These are phyloP conservation scores for Triangularia setosa DNA, from an alignment of 2,329 filamentous ascomycete species.

Conservation along the genomic window DNA sequence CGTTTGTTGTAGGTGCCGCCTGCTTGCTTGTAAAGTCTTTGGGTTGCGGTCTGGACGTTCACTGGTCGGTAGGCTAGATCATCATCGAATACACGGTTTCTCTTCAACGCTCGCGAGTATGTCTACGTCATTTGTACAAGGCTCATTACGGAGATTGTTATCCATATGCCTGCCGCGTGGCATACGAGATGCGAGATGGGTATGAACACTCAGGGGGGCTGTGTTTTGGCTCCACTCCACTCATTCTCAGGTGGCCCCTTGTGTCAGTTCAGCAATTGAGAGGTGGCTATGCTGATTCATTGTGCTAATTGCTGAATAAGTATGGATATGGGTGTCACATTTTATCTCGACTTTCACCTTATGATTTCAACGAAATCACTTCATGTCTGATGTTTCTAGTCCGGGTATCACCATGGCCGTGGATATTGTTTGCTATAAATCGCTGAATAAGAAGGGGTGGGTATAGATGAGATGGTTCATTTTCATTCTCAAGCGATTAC, in stretches of 20 bases:
- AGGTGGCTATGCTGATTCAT: background rate
- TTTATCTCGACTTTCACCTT: too few species aligned
- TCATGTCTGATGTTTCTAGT: too few species aligned
- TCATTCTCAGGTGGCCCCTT: background rate
- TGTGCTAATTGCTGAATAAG: background rate
- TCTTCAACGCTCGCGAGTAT: background rate
- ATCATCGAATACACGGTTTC: slow-evolving; percentile 6
- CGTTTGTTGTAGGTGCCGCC: slow-evolving; percentile 9
- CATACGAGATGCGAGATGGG: background rate
- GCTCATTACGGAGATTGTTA: background rate
- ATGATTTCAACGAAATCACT: too few species aligned
- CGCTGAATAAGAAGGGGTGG: too few species aligned
- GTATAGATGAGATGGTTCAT: background rate
- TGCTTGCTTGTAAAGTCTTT: slow-evolving; percentile 3
- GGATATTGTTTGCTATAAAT: too few species aligned
- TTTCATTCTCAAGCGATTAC: background rate
- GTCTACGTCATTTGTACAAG: background rate
- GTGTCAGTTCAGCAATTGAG: background rate
- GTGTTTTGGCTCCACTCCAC: background rate
- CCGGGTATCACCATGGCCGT: too few species aligned
- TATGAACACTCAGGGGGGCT: background rate
- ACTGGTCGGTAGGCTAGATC: slow-evolving; percentile 2
- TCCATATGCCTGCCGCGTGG: background rate
- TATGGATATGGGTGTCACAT: background rate
- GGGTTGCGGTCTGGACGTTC: slow-evolving; percentile 4